phyloP scores from a whole-genome alignment of 257 asterid genomes.

The Nicotiana obtusifolia region DNA sequence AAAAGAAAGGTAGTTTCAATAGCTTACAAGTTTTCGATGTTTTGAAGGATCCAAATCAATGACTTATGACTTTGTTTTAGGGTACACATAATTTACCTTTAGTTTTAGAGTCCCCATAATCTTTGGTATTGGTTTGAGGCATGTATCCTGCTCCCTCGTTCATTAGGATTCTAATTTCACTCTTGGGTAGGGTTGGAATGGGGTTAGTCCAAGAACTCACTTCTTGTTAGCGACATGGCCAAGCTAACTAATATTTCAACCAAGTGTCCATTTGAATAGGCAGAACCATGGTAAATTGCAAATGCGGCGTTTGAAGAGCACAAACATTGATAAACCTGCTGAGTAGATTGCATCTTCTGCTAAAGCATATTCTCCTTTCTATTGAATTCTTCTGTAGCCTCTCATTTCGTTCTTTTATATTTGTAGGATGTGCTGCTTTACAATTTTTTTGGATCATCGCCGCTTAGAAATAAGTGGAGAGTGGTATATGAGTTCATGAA shows the following conservation, averaged over 20 bases:
- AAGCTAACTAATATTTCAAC: no score
- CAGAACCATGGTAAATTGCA: neutral
- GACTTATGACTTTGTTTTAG: neutral
- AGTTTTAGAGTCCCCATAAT: no score
- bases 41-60: no score
- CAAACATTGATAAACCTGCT: neutral
- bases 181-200: no score
- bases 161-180: no score
- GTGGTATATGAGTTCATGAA: slow-evolving; percentile 52
- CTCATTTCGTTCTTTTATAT: neutral
- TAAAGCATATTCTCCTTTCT: neutral
- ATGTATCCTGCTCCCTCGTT: no score
- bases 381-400: neutral
- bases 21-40: no score
- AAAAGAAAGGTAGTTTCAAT: no score
- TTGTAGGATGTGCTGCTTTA: slow-evolving; percentile 60
- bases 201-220: no score
- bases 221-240: no score
- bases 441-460: slow-evolving; percentile 62
- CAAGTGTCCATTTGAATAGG: no score
- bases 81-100: neutral
- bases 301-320: neutral
- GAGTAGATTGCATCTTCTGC: neutral
- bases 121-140: neutral
- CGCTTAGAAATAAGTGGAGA: slow-evolving; percentile 60